Evolutionary conservation across 495 filamentous ascomycete species (phyloP), one percentile per base, ranked within the genome.

Genomic region (Aspergillus campestris): DNA sequence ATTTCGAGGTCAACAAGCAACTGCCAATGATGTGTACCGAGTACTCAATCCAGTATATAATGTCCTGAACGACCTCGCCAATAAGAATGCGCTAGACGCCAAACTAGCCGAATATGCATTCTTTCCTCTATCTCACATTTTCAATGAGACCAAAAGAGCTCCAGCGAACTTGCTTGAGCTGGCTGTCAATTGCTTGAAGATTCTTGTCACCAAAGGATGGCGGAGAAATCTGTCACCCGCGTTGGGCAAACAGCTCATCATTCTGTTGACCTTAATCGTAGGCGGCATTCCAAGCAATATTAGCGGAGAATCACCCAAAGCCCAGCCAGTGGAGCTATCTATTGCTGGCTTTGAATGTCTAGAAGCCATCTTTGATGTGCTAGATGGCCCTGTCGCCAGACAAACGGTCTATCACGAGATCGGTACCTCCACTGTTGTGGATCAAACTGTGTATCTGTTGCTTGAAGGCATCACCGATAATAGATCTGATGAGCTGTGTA

Each of bases 31-130:
- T 39, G 67, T 85, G 6, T 60, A 72, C 8, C 53, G 59, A 34
- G 71, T 75, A 18, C 67, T 84, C 18, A 69, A 78, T 27, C 58
- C 70, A 0, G 67, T 94, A 3, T 67, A 71, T 34, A 45, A 52
- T 10, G 55, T 74, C 13, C 64, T 94, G 18, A 61, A 72, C 5
- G 59, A 67, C 31, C 70, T 84, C 52, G 67, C 70, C 32, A 57
- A 48, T 37, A 65, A 69, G 38, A 67, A 75, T 31, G 66, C 73
- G 0, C 68, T 96, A 8, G 87, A 95, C 58, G 72, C 79, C 42
- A 89, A 87, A 61, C 67, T 96, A 24, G 92, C 89, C 7, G 88
- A 96, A 61, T 99, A 95, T 69, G 78, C 84, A 52, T 97, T 97
- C 72, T 92, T 95, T 53, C 92, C 92, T 0, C 67, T 99, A 0